Evolutionary conservation across 139 green algal species (phyloP).

Genomic region (Chlorella sp.): DNA sequence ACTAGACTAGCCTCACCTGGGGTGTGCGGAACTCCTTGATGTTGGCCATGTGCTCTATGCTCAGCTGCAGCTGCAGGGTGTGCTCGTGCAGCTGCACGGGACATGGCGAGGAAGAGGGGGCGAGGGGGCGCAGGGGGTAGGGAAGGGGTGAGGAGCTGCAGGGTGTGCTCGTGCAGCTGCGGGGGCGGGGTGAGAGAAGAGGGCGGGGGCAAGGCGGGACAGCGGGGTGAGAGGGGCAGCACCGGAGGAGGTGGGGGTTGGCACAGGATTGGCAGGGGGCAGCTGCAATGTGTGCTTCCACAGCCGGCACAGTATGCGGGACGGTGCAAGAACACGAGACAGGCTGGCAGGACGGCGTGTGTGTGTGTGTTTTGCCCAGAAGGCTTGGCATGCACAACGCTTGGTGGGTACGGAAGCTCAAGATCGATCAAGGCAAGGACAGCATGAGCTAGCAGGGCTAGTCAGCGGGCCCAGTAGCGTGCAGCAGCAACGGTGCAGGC

Average conservation of each 20-base stretch:
- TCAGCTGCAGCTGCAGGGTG: slow-evolving; percentile 35
- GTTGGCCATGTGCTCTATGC: slow-evolving; percentile 57
- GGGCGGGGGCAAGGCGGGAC: neutral
- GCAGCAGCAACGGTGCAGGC: neutral
- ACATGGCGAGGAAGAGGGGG: too few relatives aligned
- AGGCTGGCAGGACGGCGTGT: neutral
- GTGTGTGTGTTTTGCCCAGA: neutral
- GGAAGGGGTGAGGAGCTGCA: too few relatives aligned
- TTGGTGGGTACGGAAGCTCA: too few relatives aligned
- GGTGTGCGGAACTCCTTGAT: slow-evolving; percentile 69
- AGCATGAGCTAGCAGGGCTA: neutral
- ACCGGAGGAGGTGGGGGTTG: neutral
- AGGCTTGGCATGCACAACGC: neutral
- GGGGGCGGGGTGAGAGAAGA: neutral
- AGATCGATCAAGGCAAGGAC: too few relatives aligned
- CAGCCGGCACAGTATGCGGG: too few relatives aligned
- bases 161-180: neutral
- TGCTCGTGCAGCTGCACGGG: slow-evolving; percentile 37
- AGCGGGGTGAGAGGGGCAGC: neutral
- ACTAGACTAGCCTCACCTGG: too few relatives aligned
- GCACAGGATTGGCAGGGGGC: too few relatives aligned
- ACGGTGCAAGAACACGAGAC: neutral
- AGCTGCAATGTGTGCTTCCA: too few relatives aligned
- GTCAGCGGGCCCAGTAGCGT: neutral
- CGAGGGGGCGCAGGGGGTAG: neutral